Conservation (phyloP, 768 basidiomycete species). For the Naganishia kalamii region DNA sequence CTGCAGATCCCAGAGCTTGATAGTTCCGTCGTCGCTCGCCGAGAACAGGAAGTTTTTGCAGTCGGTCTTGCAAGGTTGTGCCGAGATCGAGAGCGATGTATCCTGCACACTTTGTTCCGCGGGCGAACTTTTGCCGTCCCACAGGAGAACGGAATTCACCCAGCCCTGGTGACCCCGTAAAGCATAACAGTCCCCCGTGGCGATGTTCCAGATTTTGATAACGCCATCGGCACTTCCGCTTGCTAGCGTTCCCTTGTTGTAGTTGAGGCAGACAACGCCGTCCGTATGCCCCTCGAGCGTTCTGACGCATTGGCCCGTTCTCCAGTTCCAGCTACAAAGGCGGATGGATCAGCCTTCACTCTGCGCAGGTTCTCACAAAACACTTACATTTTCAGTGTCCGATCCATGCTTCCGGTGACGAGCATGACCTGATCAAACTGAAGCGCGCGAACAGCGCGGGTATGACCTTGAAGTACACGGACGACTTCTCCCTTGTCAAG, state of each 20-base stretch:
- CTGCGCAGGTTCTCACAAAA: not conserved
- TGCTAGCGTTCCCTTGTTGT: constrained; percentile 83
- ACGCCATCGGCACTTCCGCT: constrained; percentile 92
- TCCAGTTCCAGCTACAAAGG: constrained; percentile 58
- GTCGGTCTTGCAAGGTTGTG: constrained; percentile 3
- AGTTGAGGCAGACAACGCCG: constrained; percentile 83
- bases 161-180: constrained; percentile 88
- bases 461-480: constrained; percentile 79
- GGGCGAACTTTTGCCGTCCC: constrained; percentile 59
- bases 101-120: constrained; percentile 28
- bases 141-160: constrained; percentile 91
- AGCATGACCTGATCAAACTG: constrained; percentile 95
- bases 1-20: constrained; percentile 89
- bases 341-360: not conserved
- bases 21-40: constrained; percentile 87
- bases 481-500: constrained; percentile 82
- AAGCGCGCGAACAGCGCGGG: constrained; percentile 78
- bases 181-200: constrained; percentile 83
- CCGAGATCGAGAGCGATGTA: constrained; percentile 28
- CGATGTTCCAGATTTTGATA: constrained; percentile 72
- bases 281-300: constrained; percentile 84
- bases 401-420: constrained; percentile 94
- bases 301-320: constrained; percentile 76
- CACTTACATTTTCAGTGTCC: constrained; percentile 68
- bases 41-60: constrained; percentile 87